A percentile compares a stretch with the other conserved stretches of the same genome.
phyloP scores from a whole-genome alignment of 192 early-diverging fungal species.

The Gaertneriomyces semiglobifer region DNA sequence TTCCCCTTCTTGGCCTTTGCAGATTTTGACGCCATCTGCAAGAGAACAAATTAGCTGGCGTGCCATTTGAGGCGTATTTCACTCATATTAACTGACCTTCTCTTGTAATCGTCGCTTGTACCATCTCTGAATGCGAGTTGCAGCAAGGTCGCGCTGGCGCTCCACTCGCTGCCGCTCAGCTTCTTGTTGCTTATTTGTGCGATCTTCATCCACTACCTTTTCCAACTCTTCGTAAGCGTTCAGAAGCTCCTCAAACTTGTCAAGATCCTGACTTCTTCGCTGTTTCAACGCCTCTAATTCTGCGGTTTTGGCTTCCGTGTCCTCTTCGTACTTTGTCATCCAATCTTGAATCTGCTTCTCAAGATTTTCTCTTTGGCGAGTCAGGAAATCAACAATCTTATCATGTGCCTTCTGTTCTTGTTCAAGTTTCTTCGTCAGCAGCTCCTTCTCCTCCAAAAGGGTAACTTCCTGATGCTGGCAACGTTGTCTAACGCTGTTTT shows the following conservation, averaged over 20 bases:
- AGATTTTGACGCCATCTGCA: too few relatives aligned
- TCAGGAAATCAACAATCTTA: conserved; percentile 52
- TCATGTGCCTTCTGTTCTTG: conserved; percentile 51
- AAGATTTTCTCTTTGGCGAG: conserved; percentile 43
- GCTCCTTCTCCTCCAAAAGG: conserved; percentile 35
- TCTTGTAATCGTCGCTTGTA: conserved; percentile 30
- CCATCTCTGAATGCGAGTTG: conserved; percentile 46
- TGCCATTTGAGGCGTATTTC: not conserved
- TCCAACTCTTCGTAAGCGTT: conserved; percentile 52
- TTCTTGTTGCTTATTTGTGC: conserved; percentile 35
- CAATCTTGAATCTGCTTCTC: conserved; percentile 59
- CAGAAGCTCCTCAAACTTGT: conserved; percentile 58
- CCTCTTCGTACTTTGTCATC: conserved; percentile 62
- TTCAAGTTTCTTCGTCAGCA: conserved; percentile 39
- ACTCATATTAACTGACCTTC: not conserved
- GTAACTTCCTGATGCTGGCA: conserved; percentile 40
- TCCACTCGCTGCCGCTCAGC: conserved; percentile 40
- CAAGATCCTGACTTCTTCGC: conserved; percentile 44
- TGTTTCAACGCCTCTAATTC: conserved; percentile 55
- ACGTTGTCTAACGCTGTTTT: conserved; percentile 45
- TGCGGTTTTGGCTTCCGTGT: conserved; percentile 52
- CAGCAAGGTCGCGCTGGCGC: conserved; percentile 28
- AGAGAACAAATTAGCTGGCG: too few relatives aligned
- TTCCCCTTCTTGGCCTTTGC: too few relatives aligned
- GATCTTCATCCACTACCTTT: conserved; percentile 54